Conservation (phyloP, 129 eudicot genomes). For the sunflower (Helianthus annuus) region HanXRQr2.0-SUNRISE NC_035434.2:36319917-36320416, state of each 20-base stretch:
- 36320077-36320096: constrained; percentile 29
- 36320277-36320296: too few species aligned
- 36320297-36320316: too few species aligned
- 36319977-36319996: constrained; percentile 43
- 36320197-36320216: too few species aligned
- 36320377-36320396: too few species aligned
- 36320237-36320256: too few species aligned
- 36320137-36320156: neutral
- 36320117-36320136: neutral
- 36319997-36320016: constrained; percentile 37
- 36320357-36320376: too few species aligned
- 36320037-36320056: constrained; percentile 18
- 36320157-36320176: neutral
- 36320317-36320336: too few species aligned
- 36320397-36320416: too few species aligned
- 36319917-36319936: constrained; percentile 21
- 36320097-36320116: constrained; percentile 7
- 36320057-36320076: constrained; percentile 31
- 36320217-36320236: too few species aligned
- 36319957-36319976: constrained; percentile 22
- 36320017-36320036: constrained; percentile 16
- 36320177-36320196: neutral
- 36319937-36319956: constrained; percentile 19
- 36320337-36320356: too few species aligned
- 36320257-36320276: too few species aligned